These are phyloP conservation scores for Takashimella tepidaria DNA, from an alignment of 1,284 basidiomycete genomes.

Conservation along the genomic window DNA sequence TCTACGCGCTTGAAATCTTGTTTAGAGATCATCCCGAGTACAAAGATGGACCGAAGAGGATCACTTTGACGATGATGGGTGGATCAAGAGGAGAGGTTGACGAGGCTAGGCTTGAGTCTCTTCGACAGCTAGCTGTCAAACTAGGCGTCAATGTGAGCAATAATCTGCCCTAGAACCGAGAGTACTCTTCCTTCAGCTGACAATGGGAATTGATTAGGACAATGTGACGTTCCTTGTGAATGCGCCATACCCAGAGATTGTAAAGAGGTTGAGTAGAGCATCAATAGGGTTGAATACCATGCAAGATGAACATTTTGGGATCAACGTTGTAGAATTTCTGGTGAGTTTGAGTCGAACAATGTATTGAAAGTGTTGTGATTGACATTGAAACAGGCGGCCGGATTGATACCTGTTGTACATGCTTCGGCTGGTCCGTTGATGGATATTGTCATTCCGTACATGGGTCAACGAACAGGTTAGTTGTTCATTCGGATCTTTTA, in stretches of 20 bases:
- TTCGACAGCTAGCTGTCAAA: conserved; percentile 59
- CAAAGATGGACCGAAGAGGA: conserved; percentile 13
- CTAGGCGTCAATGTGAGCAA: conserved; percentile 60
- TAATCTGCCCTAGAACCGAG: background rate
- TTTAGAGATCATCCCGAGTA: conserved; percentile 59
- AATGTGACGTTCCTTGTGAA: conserved; percentile 78
- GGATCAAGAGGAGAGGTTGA: conserved; percentile 76
- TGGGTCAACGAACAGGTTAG: conserved; percentile 64
- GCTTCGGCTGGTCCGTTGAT: conserved; percentile 86
- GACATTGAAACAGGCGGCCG: conserved; percentile 64
- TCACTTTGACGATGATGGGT: conserved; percentile 60
- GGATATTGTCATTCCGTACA: conserved; percentile 81
- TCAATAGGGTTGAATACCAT: conserved; percentile 91
- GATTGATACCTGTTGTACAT: conserved; percentile 86
- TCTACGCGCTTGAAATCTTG: conserved; percentile 64
- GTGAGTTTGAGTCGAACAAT: conserved; percentile 49
- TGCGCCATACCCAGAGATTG: conserved; percentile 67
- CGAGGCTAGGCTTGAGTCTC: conserved; percentile 59
- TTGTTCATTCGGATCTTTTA: conserved; percentile 5
- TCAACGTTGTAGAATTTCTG: conserved; percentile 98
- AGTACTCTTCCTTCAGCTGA: background rate
- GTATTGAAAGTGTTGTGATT: background rate
- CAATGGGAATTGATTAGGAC: conserved; percentile 49
- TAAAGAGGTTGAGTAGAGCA: conserved; percentile 63
- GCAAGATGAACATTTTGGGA: conserved; percentile 98